A percentile compares a stretch with the other conserved stretches of the same genome.
These are phyloP conservation scores for Monosporascus cannonballus DNA, from an alignment of 2,329 filamentous ascomycete genomes.

Conservation along the genomic window DNA sequence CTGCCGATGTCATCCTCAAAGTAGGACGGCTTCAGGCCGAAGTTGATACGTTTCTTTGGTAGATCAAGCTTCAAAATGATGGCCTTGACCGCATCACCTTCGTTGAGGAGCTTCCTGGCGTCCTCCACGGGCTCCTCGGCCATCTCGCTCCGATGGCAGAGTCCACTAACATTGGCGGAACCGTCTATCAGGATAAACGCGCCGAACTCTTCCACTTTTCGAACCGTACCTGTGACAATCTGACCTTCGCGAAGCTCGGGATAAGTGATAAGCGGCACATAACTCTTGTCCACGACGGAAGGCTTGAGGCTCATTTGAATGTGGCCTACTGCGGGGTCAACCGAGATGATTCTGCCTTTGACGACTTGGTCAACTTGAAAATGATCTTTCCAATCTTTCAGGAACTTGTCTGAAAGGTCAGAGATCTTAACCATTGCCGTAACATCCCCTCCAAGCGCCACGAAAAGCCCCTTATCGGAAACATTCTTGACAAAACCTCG, in stretches of 20 bases:
- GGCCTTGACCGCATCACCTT: conserved; percentile 90
- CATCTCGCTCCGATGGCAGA: conserved; percentile 90
- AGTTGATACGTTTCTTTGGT: conserved; percentile 72
- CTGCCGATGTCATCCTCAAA: conserved; percentile 55
- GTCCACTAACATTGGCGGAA: conserved; percentile 81
- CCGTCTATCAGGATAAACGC: conserved; percentile 89
- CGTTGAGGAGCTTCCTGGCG: conserved; percentile 82
- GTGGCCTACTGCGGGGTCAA: conserved; percentile 63
- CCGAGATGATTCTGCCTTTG: conserved; percentile 72
- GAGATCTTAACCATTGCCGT: conserved; percentile 79
- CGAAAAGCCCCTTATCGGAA: conserved; percentile 81
- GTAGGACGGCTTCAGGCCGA: conserved; percentile 89
- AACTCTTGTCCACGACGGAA: conserved; percentile 75
- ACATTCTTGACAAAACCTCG: conserved; percentile 92
- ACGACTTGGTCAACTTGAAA: conserved; percentile 89
- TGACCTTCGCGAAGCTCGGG: conserved; percentile 75
- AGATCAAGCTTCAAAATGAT: conserved; percentile 73
- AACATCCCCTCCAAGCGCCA: conserved; percentile 74
- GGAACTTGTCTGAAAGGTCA: conserved; percentile 81
- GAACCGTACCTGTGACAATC: conserved; percentile 80
- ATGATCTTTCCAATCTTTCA: conserved; percentile 92
- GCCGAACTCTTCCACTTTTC: conserved; percentile 91
- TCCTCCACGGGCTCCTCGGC: conserved; percentile 77
- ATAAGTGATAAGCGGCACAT: conserved; percentile 65
- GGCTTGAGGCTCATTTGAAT: conserved; percentile 83